A percentile compares a stretch with the other conserved stretches of the same genome.
phyloP scores from a whole-genome alignment of 768 basidiomycete species.

The Crucibulum laeve region DNA sequence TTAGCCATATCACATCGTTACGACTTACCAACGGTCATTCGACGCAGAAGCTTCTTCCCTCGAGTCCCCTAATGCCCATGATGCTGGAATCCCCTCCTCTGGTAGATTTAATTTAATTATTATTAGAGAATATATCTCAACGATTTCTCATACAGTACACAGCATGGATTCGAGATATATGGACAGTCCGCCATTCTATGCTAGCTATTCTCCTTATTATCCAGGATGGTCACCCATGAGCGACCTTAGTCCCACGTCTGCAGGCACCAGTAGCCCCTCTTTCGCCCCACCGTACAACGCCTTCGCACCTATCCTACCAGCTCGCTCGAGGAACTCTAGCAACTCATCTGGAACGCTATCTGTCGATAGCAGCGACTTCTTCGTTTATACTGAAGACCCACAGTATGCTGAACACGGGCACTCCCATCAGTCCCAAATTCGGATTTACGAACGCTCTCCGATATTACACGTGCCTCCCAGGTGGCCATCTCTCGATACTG shows the following conservation, averaged over 20 bases:
- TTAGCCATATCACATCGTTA: too few relatives aligned
- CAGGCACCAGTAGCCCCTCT: too few relatives aligned
- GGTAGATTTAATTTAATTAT: too few relatives aligned
- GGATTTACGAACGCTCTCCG: conserved; percentile 25
- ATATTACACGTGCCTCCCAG: conserved; percentile 28
- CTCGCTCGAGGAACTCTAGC: conserved; percentile 19
- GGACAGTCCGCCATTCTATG: neutral
- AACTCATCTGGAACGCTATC: conserved; percentile 15
- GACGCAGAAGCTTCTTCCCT: too few relatives aligned
- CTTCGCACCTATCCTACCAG: too few relatives aligned
- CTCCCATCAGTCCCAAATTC: conserved; percentile 34
- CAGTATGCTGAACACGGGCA: conserved; percentile 35
- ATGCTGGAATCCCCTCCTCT: too few relatives aligned
- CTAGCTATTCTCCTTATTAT: neutral
- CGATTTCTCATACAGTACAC: too few relatives aligned
- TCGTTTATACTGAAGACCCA: conserved; percentile 34
- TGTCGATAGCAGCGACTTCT: conserved; percentile 24
- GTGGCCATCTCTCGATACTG: conserved; percentile 15
- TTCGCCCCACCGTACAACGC: neutral
- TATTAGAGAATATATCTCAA: too few relatives aligned
- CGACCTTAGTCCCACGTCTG: neutral
- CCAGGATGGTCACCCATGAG: neutral
- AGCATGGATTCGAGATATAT: too few relatives aligned
- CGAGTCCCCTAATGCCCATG: too few relatives aligned
- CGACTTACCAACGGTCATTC: too few relatives aligned